These are phyloP conservation scores for Sesbania bispinosa DNA, from an alignment of 306 rosid species.

Conservation along the genomic window DNA sequence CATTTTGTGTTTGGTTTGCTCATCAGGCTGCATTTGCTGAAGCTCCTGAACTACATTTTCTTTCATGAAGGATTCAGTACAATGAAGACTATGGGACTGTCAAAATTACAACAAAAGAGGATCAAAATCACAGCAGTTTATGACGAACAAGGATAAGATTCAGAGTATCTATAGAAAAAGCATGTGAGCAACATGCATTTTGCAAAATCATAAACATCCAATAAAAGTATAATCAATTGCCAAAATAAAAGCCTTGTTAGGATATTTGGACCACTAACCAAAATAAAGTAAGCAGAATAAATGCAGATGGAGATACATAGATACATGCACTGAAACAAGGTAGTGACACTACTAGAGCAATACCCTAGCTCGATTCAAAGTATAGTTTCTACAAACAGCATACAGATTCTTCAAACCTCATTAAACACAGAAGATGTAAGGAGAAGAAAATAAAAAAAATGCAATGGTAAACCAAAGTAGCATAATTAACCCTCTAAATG, in stretches of 20 bases:
- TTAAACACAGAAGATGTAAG: not conserved
- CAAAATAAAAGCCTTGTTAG: slow-evolving; percentile 5
- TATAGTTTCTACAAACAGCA: not conserved
- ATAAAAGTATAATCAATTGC: not conserved
- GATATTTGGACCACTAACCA: not conserved
- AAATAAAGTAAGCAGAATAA: not conserved
- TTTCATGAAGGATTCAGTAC: slow-evolving; percentile 91
- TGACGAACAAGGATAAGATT: not conserved
- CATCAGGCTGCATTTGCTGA: slow-evolving; percentile 58
- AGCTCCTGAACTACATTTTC: slow-evolving; percentile 87
- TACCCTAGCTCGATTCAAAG: not conserved
- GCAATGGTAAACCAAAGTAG: not conserved
- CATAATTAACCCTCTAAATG: not conserved
- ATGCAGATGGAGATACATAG: slow-evolving; percentile 6
- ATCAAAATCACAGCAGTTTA: not conserved
- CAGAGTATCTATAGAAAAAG: not conserved
- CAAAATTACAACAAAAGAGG: slow-evolving; percentile 9
- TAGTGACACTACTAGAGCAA: not conserved
- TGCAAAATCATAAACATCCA: slow-evolving; percentile 1
- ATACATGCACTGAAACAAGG: not conserved
- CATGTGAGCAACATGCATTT: not conserved
- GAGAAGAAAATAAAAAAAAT: not conserved
- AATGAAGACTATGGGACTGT: slow-evolving; percentile 78
- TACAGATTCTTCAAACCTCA: not conserved
- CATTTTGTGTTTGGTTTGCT: slow-evolving; percentile 68